Conservation (phyloP, 352 stramenopile genomes). For the Globisporangium okanoganense region DNA sequence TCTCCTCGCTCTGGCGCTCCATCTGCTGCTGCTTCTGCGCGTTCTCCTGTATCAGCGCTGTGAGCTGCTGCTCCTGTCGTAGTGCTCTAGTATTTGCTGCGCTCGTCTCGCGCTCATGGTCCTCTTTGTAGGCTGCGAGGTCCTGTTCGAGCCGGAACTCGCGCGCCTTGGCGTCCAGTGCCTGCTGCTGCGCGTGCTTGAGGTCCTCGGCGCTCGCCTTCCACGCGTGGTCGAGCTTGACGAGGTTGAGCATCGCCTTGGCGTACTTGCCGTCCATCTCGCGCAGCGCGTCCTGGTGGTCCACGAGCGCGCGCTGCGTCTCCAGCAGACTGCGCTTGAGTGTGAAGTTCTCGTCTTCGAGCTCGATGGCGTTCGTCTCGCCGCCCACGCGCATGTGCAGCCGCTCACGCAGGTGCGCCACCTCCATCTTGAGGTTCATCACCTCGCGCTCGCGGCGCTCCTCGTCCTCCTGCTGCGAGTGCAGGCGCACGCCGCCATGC, state of each 20-base stretch:
- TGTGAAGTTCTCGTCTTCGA: constrained; percentile 75
- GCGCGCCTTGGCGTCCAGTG: constrained; percentile 4
- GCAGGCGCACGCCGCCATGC: constrained; percentile 28
- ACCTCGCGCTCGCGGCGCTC: constrained; percentile 58
- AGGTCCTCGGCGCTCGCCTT: constrained; percentile 41
- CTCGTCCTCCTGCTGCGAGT: constrained; percentile 43
- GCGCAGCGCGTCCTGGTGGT: constrained; percentile 37
- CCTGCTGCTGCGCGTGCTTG: constrained; percentile 16
- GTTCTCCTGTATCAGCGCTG: constrained; percentile 2
- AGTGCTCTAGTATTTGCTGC: constrained; percentile 17
- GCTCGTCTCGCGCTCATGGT: constrained; percentile 6
- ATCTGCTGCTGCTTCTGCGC: constrained; percentile 21
- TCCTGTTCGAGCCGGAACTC: background rate
- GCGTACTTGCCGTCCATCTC: constrained; percentile 54
- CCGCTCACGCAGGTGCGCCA: constrained; percentile 63
- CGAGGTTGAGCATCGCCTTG: constrained; percentile 63
- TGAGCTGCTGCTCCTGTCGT: constrained; percentile 14
- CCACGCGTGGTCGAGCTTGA: constrained; percentile 74
- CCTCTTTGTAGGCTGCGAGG: background rate
- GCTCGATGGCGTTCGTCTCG: constrained; percentile 64
- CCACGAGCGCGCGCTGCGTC: constrained; percentile 41
- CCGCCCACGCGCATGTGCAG: constrained; percentile 69
- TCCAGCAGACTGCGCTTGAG: constrained; percentile 54
- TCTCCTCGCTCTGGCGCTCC: constrained; percentile 21
- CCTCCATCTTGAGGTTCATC: constrained; percentile 87